Evolutionary conservation across 2,329 filamentous ascomycete species (phyloP).

Genomic region (Pseudopyrenochaeta lycopersici): DNA sequence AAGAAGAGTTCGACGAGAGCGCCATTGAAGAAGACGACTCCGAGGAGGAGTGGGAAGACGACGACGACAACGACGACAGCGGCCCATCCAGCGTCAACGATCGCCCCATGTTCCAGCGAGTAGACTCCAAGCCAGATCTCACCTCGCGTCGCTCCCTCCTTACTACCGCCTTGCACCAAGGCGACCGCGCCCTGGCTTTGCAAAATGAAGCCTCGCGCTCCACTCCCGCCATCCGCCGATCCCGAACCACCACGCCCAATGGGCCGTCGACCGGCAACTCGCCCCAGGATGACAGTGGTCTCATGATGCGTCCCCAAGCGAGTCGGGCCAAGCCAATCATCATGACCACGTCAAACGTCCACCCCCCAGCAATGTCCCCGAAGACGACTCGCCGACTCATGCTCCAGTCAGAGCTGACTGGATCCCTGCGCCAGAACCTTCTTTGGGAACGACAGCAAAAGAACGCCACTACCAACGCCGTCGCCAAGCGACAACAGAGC

Average conservation of each 20-base stretch:
- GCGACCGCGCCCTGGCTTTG: conserved; percentile 75
- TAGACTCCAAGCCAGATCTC: conserved; percentile 86
- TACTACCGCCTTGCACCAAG: conserved; percentile 86
- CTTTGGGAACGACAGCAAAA: conserved; percentile 97
- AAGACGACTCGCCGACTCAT: conserved; percentile 93
- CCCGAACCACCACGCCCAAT: conserved; percentile 73
- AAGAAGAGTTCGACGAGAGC: conserved; percentile 67
- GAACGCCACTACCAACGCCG: conserved; percentile 85
- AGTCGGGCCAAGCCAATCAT: conserved; percentile 84
- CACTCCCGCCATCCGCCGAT: conserved; percentile 63
- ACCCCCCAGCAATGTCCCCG: conserved; percentile 84
- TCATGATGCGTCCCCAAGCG: conserved; percentile 67
- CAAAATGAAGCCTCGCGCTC: conserved; percentile 70
- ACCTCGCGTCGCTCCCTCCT: conserved; percentile 88
- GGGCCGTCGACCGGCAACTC: conserved; percentile 71
- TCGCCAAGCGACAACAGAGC: conserved; percentile 88
- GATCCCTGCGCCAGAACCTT: conserved; percentile 88
- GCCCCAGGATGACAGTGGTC: conserved; percentile 60
- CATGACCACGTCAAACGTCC: conserved; percentile 72
- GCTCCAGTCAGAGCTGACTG: conserved; percentile 92
- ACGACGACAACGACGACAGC: conserved; percentile 77
- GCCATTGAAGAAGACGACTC: conserved; percentile 69
- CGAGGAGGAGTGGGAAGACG: conserved; percentile 65
- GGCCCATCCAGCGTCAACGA: conserved; percentile 85
- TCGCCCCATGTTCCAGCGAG: conserved; percentile 83